Evolutionary conservation across 345 rosid genomes (phyloP).

Genomic region (Mercurialis annua): DNA sequence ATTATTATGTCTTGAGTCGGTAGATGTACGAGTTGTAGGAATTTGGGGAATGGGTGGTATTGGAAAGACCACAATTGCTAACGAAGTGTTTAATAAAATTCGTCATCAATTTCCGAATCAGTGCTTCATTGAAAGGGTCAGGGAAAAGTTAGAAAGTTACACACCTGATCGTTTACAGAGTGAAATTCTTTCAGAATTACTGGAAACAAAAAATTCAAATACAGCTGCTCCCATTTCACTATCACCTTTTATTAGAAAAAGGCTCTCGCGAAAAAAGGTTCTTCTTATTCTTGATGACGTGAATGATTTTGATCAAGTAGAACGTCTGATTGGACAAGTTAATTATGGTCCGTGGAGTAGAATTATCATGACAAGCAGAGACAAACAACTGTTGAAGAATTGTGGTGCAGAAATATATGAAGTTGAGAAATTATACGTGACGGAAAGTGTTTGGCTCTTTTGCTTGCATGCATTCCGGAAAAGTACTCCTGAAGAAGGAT

Average conservation of each 20-base stretch:
- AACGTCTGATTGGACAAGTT: background rate
- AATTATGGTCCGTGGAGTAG: background rate
- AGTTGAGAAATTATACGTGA: background rate
- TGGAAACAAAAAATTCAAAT: background rate
- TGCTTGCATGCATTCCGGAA: background rate
- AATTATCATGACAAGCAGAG: constrained; percentile 14
- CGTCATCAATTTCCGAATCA: background rate
- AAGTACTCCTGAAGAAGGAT: background rate
- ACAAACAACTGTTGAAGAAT: background rate
- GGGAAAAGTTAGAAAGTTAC: background rate
- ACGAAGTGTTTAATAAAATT: background rate
- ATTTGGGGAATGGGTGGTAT: constrained; percentile 11
- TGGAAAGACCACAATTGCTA: background rate
- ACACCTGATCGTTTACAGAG: background rate
- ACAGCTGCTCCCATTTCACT: background rate
- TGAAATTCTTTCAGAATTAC: background rate
- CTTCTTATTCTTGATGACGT: constrained; percentile 9
- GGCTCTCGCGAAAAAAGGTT: background rate
- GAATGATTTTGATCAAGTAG: background rate
- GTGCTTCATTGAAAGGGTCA: background rate
- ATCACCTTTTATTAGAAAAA: background rate
- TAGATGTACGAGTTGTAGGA: background rate
- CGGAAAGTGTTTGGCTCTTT: background rate
- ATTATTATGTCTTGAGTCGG: background rate
- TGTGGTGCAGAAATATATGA: background rate